phyloP scores from a whole-genome alignment of 2,329 filamentous ascomycete species.

The Ophiostoma populinum region DNA sequence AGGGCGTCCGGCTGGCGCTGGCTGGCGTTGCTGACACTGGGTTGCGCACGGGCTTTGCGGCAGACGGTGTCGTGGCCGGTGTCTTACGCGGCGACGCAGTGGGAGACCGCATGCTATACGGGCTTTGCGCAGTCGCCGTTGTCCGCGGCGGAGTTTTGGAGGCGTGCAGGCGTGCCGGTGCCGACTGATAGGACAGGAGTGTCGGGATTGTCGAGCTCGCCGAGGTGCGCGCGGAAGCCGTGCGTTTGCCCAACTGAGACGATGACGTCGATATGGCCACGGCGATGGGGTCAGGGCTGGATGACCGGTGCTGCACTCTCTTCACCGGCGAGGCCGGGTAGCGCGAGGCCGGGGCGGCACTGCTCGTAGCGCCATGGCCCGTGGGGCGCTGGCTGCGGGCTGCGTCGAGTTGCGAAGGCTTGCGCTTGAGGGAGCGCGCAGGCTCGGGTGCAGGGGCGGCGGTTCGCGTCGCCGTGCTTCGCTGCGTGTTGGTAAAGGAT shows the following conservation, averaged over 20 bases:
- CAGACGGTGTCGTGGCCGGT: not conserved
- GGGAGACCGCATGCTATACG: not conserved
- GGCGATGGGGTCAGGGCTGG: not conserved
- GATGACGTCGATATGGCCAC: conserved; percentile 1
- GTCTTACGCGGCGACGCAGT: conserved; percentile 5
- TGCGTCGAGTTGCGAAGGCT: conserved; percentile 3
- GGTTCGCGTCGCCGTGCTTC: too few relatives aligned
- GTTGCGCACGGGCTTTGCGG: not conserved
- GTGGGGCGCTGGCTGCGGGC: not conserved
- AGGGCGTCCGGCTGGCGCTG: conserved; percentile 3
- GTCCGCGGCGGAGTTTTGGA: conserved; percentile 6
- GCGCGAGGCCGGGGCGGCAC: not conserved
- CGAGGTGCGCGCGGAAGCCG: not conserved
- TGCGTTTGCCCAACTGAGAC: not conserved
- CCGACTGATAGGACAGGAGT: not conserved
- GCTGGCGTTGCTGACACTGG: not conserved
- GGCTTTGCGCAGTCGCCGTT: not conserved
- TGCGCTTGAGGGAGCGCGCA: conserved; percentile 9
- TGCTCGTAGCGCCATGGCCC: not conserved
- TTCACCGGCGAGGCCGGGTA: not conserved
- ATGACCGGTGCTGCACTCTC: not conserved
- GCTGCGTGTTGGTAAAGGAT: too few relatives aligned
- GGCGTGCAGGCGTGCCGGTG: conserved; percentile 1
- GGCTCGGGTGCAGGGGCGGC: too few relatives aligned
- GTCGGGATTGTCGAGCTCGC: not conserved